Base-by-base conservation (phyloP, 2,329 filamentous ascomycete species). In the Remersonia thermophila region DNA sequence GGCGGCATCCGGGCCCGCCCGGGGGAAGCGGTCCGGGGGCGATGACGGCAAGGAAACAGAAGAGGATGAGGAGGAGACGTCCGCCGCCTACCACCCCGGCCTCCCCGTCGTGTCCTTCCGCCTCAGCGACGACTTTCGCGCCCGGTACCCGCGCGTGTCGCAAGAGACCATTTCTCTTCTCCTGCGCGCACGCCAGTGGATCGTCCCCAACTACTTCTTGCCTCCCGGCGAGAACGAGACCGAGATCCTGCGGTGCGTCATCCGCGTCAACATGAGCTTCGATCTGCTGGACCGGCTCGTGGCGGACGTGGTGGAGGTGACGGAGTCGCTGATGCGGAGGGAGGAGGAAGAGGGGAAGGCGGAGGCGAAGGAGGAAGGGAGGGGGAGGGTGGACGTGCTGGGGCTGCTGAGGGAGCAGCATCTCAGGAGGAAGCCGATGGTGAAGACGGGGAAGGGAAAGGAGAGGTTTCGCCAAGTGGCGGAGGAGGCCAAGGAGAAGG, bases 131-230 rank as follows among this genome's bases (percentile, higher is more conserved):
- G 62, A 67, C 7, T 80, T 80, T 57, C 68, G 69, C 51, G 61
- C 65, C 40, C 56, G 73, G 30, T 80, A 66, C 52, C 70, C 73
- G 0, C 70, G 77, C 45, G 61, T 81, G 41, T 73, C 76, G 55
- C 78, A 82, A 55, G 74, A 71, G 38, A 66, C 66, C 5, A 62
- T 82, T 11, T 74, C 69, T 36, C 71, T 77, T 13, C 56, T 82
- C 28, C 56, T 81, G 37, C 65, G 77, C 11, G 71, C 72, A 4
- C 76, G 76, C 50, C 74, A 80, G 55, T 82, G 80, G 60, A 81
- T 82, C 41, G 75, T 82, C 39, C 77, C 77, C 15, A 81, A 81
- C 59, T 82, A 82, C 51, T 69, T 73, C 2, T 61, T 82, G 4
- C 77, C 77, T 7, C 76, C 76, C 0, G 63, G 60, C 30, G 72